A percentile compares a stretch with the other conserved stretches of the same genome.
These are phyloP conservation scores for Huntiella abstrusa DNA, from an alignment of 2,329 filamentous ascomycete species.

Conservation along the genomic window DNA sequence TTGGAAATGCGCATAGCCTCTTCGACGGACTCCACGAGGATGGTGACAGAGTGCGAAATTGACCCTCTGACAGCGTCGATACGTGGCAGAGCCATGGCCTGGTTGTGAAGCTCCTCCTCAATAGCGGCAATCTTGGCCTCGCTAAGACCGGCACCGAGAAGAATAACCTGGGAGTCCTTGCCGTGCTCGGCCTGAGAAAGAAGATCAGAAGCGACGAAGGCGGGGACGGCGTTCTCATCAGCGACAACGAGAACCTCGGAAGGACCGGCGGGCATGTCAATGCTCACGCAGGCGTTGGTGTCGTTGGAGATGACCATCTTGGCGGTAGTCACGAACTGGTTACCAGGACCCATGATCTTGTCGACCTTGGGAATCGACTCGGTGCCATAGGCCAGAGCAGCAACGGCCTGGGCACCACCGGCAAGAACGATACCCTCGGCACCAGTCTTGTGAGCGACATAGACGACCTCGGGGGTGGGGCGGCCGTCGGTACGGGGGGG, in stretches of 20 bases:
- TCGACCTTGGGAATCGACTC: slow-evolving; percentile 90
- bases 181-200: slow-evolving; percentile 94
- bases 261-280: slow-evolving; percentile 95
- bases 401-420: slow-evolving; percentile 86
- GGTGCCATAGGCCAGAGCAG: slow-evolving; percentile 93
- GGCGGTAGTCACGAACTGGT: slow-evolving; percentile 94
- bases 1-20: slow-evolving; percentile 75
- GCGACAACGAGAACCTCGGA: slow-evolving; percentile 95
- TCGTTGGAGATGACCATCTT: slow-evolving; percentile 99
- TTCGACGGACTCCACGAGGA: slow-evolving; percentile 50
- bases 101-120: slow-evolving; percentile 74
- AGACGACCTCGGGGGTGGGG: slow-evolving; percentile 91
- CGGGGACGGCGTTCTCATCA: slow-evolving; percentile 71
- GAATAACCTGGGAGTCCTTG: slow-evolving; percentile 83
- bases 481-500: slow-evolving; percentile 78
- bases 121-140: slow-evolving; percentile 62
- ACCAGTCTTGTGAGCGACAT: slow-evolving; percentile 89
- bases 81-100: slow-evolving; percentile 71
- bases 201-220: slow-evolving; percentile 87
- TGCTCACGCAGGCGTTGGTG: slow-evolving; percentile 83
- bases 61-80: slow-evolving; percentile 84
- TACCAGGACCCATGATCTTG: slow-evolving; percentile 94
- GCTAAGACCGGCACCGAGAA: slow-evolving; percentile 65
- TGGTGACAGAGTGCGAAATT: slow-evolving; percentile 80
- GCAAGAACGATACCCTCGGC: slow-evolving; percentile 92